Evolutionary conservation across 306 rosid species (phyloP), one percentile per base, ranked within the genome.

Genomic region (Quercus glauca): DNA sequence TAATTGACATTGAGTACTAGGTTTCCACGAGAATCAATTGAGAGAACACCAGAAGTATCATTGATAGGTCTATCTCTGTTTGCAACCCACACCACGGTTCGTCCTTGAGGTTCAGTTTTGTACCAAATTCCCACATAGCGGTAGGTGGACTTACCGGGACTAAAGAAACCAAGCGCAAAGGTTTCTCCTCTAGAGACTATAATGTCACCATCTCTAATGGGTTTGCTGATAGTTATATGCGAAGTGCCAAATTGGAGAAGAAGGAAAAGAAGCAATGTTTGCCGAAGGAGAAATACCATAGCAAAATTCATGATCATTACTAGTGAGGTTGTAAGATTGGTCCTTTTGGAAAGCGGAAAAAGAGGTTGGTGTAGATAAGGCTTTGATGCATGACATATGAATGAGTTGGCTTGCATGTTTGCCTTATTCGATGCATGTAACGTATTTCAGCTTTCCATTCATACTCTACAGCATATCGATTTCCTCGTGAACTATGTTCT

Each of bases 111-210:
- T 49, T 2, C 4, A 49, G 43, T 55, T 61, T 85, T 74, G 74
- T 85, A 93, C 97, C 98, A 87, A 55, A 93, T 86, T 56, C 94
- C 97, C 5, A 88, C 70, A 23, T 84, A 87, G 0, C 90, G 80
- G 45, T 3, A 31, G 33, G 21, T 82, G 9, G 98, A 91, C 68
- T 77, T 76, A n/a, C 70, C 58, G 12, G 83, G 87, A 58, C 81
- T 86, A 74, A 93, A 93, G 85, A 91, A 93, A 25, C 98, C 97
- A 49, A 93, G 88, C 5, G 81, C 93, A 49, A 90, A 93, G 14
- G 73, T 89, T 21, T 80, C 82, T 6, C 52, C 74, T 3, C 23
- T 33, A 31, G 94, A 92, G 76, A 86, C 73, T 76, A 90, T 69
- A 56, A 85, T 82, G 31, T 82, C 90, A 3, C 64, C 64, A 70